These are phyloP conservation scores for Coemansia sp. DNA, from an alignment of 192 early-diverging fungal genomes.

Conservation along the genomic window DNA sequence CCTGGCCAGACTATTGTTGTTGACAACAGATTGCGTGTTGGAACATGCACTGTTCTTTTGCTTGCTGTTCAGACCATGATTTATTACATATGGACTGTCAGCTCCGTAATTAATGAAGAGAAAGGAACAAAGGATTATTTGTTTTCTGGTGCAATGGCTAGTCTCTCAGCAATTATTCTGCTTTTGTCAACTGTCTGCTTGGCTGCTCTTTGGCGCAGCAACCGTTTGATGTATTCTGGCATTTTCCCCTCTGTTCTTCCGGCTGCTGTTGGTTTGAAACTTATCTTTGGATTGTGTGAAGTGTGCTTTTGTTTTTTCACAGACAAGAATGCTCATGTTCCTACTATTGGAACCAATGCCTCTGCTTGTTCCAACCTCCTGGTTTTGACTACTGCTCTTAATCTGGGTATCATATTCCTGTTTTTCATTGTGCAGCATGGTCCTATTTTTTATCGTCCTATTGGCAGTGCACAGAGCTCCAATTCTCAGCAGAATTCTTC, in stretches of 20 bases:
- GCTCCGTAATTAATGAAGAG: neutral
- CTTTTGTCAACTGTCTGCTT: neutral
- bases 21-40: constrained; percentile 24
- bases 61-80: constrained; percentile 1
- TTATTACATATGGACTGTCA: neutral
- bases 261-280: neutral
- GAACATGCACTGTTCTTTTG: neutral
- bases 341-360: constrained; percentile 1
- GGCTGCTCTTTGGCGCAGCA: constrained; percentile 1
- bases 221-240: constrained; percentile 17
- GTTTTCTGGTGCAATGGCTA: neutral
- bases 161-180: neutral
- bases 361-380: constrained; percentile 9
- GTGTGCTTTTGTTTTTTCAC: constrained; percentile 27
- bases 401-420: neutral
- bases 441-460: constrained; percentile 14
- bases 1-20: constrained; percentile 15
- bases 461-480: neutral
- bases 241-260: constrained; percentile 13
- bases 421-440: constrained; percentile 12
- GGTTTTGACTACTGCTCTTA: neutral
- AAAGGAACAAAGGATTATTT: neutral
- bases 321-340: constrained; percentile 4
- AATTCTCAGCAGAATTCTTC: neutral
- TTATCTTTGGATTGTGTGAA: constrained; percentile 1